Percentiles rank a stretch among this genome's conserved stretches.
phyloP scores from a whole-genome alignment of 2,329 filamentous ascomycete species.

The Drechslerella stenobrocha region DNA sequence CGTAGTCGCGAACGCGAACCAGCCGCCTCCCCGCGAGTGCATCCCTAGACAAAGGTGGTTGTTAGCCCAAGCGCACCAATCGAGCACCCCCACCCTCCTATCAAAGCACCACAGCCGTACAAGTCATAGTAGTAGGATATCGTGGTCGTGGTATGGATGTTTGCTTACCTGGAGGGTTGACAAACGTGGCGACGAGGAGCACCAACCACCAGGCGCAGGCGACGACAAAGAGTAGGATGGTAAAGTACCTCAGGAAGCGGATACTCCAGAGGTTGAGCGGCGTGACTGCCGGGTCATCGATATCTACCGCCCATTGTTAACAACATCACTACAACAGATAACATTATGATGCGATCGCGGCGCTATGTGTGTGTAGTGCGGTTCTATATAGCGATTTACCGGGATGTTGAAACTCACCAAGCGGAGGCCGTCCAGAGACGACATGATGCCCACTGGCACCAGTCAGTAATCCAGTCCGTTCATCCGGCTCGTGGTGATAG shows the following conservation, averaged over 20 bases:
- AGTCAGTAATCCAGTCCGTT: conserved; percentile 24
- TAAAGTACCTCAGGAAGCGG: conserved; percentile 75
- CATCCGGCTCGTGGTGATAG: conserved; percentile 25
- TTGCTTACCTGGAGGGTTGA: conserved; percentile 72
- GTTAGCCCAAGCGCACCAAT: conserved; percentile 1
- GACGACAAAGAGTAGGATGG: conserved; percentile 72
- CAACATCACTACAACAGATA: neutral
- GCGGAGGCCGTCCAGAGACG: conserved; percentile 37
- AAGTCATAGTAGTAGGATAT: too few species aligned
- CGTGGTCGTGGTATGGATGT: too few species aligned
- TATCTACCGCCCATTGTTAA: conserved; percentile 23
- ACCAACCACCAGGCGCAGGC: conserved; percentile 92
- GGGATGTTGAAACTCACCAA: conserved; percentile 19
- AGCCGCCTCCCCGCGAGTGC: conserved; percentile 84
- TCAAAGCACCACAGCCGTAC: too few species aligned
- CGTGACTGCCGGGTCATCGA: conserved; percentile 62
- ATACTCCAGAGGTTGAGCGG: conserved; percentile 96
- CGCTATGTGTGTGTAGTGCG: too few species aligned
- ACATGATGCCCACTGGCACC: conserved; percentile 15
- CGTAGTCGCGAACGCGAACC: conserved; percentile 73
- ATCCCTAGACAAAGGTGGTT: conserved; percentile 57
- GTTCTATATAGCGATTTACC: too few species aligned
- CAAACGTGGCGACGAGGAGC: conserved; percentile 84
- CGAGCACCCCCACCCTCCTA: neutral
- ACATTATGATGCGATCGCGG: neutral